A percentile compares a stretch with the other conserved stretches of the same genome.
These are phyloP conservation scores for Colletotrichum tropicicola DNA, from an alignment of 2,329 filamentous ascomycete genomes.

Conservation along the genomic window DNA sequence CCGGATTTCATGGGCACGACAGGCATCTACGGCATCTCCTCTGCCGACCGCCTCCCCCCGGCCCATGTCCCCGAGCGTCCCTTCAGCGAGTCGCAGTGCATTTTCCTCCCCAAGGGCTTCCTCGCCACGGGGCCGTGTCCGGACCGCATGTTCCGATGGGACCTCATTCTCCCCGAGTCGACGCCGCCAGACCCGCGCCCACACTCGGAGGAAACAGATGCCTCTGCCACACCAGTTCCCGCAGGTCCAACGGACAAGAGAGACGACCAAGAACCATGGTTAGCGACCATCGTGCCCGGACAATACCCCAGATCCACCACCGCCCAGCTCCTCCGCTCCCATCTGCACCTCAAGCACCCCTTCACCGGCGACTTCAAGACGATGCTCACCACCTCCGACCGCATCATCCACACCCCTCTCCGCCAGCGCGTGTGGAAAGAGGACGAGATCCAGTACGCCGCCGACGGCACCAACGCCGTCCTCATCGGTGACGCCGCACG, in stretches of 20 bases:
- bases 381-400: slow-evolving; percentile 33
- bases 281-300: neutral
- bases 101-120: slow-evolving; percentile 32
- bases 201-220: too few relatives aligned
- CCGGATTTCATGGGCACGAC: slow-evolving; percentile 34
- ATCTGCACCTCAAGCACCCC: slow-evolving; percentile 30
- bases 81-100: slow-evolving; percentile 31
- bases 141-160: slow-evolving; percentile 34
- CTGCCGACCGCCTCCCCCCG: neutral
- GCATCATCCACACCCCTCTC: slow-evolving; percentile 36
- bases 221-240: neutral
- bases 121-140: slow-evolving; percentile 33
- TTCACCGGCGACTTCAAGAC: slow-evolving; percentile 32
- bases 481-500: slow-evolving; percentile 35
- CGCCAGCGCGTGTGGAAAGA: slow-evolving; percentile 36
- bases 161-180: slow-evolving; percentile 35
- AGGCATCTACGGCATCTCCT: slow-evolving; percentile 35
- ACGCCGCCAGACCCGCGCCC: neutral
- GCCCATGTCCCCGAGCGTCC: neutral
- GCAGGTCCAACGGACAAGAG: neutral
- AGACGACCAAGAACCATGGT: neutral
- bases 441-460: slow-evolving; percentile 33
- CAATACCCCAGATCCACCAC: slow-evolving; percentile 15
- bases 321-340: slow-evolving; percentile 4
- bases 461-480: slow-evolving; percentile 24